These are phyloP conservation scores for Xylariaceae sp. DNA, from an alignment of 2,329 filamentous ascomycete genomes.

Conservation along the genomic window DNA sequence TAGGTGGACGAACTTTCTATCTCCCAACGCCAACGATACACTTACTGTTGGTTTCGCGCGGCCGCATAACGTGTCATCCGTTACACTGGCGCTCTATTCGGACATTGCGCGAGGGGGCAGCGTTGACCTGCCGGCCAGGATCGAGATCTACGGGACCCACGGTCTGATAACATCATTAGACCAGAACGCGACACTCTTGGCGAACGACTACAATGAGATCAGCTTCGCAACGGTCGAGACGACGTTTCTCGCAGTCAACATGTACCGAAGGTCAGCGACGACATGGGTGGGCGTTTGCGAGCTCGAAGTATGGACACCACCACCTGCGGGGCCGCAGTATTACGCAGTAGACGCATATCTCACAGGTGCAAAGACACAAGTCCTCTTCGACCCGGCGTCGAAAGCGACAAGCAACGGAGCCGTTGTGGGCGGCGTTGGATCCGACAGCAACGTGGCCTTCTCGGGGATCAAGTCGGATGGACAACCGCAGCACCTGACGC, in stretches of 20 bases:
- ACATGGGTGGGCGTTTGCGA: slow-evolving; percentile 33
- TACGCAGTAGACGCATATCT: slow-evolving; percentile 31
- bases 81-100: slow-evolving; percentile 34
- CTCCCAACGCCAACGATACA: slow-evolving; percentile 35
- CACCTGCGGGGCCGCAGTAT: slow-evolving; percentile 23
- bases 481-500: slow-evolving; percentile 6
- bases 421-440: slow-evolving; percentile 25
- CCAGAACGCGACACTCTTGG: slow-evolving; percentile 19
- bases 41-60: slow-evolving; percentile 34
- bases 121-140: slow-evolving; percentile 27
- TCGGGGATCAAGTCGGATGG: slow-evolving; percentile 28
- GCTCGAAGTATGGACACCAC: slow-evolving; percentile 33
- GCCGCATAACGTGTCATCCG: slow-evolving; percentile 32
- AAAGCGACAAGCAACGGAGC: slow-evolving; percentile 25
- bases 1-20: slow-evolving; percentile 38
- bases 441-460: slow-evolving; percentile 30
- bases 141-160: slow-evolving; percentile 28
- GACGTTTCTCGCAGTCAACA: slow-evolving; percentile 32
- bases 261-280: slow-evolving; percentile 24
- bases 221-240: slow-evolving; percentile 28
- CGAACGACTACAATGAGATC: slow-evolving; percentile 31
- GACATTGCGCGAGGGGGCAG: slow-evolving; percentile 35
- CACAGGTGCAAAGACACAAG: slow-evolving; percentile 24
- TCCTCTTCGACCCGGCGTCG: slow-evolving; percentile 26
- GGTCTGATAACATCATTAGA: slow-evolving; percentile 23